A percentile compares a stretch with the other conserved stretches of the same genome.
These are phyloP conservation scores for Blastomyces emzantsi DNA, from an alignment of 2,329 filamentous ascomycete genomes.

Conservation along the genomic window DNA sequence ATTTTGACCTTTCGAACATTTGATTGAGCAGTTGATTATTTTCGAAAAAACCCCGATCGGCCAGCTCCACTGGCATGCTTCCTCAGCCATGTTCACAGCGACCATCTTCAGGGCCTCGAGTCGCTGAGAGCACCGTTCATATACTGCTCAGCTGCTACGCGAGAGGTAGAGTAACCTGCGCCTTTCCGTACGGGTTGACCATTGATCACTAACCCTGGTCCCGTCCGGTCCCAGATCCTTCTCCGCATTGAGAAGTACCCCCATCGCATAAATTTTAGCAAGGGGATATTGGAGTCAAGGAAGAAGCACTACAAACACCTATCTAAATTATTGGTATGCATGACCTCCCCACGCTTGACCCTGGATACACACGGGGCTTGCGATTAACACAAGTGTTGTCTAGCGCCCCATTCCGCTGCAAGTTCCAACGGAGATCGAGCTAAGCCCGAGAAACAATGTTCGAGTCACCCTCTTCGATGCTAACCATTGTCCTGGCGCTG, in stretches of 20 bases:
- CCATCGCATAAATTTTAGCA: slow-evolving; percentile 71
- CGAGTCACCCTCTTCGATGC: slow-evolving; percentile 80
- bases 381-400: neutral
- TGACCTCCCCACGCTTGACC: neutral
- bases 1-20: neutral
- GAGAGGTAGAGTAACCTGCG: slow-evolving; percentile 43
- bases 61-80: slow-evolving; percentile 71
- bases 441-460: slow-evolving; percentile 58
- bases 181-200: neutral
- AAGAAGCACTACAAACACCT: slow-evolving; percentile 70
- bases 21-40: slow-evolving; percentile 61
- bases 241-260: slow-evolving; percentile 69
- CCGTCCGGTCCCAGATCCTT: slow-evolving; percentile 46
- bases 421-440: slow-evolving; percentile 66
- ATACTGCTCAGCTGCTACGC: slow-evolving; percentile 80
- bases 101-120: slow-evolving; percentile 77
- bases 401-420: slow-evolving; percentile 73
- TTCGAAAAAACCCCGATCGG: slow-evolving; percentile 49
- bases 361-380: neutral
- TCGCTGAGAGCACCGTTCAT: slow-evolving; percentile 69
- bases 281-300: slow-evolving; percentile 65
- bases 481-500: slow-evolving; percentile 82
- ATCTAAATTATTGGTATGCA: slow-evolving; percentile 52
- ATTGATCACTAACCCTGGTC: slow-evolving; percentile 10
- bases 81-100: slow-evolving; percentile 84